Percentiles rank a stretch among this genome's conserved stretches.
phyloP scores from a whole-genome alignment of 495 filamentous ascomycete genomes.

The Neurospora tetrasperma region DNA sequence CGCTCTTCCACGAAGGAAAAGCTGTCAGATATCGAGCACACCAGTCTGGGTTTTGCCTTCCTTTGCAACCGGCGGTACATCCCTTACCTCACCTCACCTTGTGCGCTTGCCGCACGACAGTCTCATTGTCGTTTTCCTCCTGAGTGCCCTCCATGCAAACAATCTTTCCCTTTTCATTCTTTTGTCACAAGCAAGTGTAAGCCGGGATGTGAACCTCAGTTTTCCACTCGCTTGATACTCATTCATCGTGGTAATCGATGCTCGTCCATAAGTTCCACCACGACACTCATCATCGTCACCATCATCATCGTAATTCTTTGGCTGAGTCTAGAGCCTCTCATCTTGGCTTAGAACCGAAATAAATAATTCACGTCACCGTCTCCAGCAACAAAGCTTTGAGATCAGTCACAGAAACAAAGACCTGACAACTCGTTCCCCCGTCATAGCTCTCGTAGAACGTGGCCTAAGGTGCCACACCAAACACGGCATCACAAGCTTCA shows the following conservation, averaged over 20 bases:
- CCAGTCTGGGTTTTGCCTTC: background rate
- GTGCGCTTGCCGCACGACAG: background rate
- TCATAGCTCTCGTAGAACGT: background rate
- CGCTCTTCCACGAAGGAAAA: background rate
- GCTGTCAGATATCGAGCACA: background rate
- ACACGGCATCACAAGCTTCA: background rate
- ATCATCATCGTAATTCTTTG: background rate
- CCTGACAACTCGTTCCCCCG: background rate
- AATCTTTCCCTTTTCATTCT: background rate
- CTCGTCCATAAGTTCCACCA: background rate
- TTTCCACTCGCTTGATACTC: background rate
- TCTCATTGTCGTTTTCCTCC: background rate
- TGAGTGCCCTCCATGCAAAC: background rate
- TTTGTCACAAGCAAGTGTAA: background rate
- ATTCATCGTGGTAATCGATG: background rate
- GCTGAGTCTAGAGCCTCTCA: background rate
- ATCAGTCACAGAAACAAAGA: too few relatives aligned
- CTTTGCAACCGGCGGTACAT: background rate
- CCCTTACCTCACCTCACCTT: background rate
- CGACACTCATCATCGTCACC: background rate
- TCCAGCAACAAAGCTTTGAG: background rate
- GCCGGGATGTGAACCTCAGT: background rate
- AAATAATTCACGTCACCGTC: background rate
- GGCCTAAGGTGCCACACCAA: background rate
- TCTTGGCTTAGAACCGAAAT: background rate